Conservation (phyloP, 768 basidiomycete genomes). For the Russula compacta region DNA sequence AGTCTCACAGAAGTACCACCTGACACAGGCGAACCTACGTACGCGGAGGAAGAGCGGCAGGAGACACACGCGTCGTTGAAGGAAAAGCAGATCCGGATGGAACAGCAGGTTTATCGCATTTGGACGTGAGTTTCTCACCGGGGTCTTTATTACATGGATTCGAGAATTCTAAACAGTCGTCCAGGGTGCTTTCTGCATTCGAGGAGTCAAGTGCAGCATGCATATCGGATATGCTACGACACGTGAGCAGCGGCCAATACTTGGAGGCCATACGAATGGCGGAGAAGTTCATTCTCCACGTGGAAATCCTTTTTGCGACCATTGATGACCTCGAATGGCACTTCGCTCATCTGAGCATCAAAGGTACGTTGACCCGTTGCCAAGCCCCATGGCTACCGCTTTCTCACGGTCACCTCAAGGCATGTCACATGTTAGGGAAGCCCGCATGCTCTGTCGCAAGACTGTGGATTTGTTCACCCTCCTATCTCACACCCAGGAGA, state of each 20-base stretch:
- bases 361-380: slow-evolving; percentile 50
- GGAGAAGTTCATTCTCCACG: slow-evolving; percentile 96
- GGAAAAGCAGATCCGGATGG: slow-evolving; percentile 89
- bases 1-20: slow-evolving; percentile 34
- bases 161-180: slow-evolving; percentile 8
- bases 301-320: slow-evolving; percentile 93
- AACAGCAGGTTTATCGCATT: slow-evolving; percentile 95
- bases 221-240: slow-evolving; percentile 96
- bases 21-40: slow-evolving; percentile 37
- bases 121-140: slow-evolving; percentile 70
- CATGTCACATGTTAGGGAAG: slow-evolving; percentile 97
- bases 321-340: slow-evolving; percentile 94
- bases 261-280: slow-evolving; percentile 97
- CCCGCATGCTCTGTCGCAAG: slow-evolving; percentile 96
- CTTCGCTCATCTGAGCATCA: slow-evolving; percentile 69
- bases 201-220: slow-evolving; percentile 99
- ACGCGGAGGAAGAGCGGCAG: slow-evolving; percentile 66
- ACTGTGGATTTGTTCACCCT: slow-evolving; percentile 97
- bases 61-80: slow-evolving; percentile 75
- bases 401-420: slow-evolving; percentile 36
- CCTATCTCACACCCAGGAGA: slow-evolving; percentile 91
- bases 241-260: slow-evolving; percentile 95
- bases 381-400: not conserved
- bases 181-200: slow-evolving; percentile 87
- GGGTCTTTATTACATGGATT: not conserved